A percentile compares a stretch with the other conserved stretches of the same genome.
phyloP scores from a whole-genome alignment of 2,329 filamentous ascomycete species.

The Fusarium palustre region DNA sequence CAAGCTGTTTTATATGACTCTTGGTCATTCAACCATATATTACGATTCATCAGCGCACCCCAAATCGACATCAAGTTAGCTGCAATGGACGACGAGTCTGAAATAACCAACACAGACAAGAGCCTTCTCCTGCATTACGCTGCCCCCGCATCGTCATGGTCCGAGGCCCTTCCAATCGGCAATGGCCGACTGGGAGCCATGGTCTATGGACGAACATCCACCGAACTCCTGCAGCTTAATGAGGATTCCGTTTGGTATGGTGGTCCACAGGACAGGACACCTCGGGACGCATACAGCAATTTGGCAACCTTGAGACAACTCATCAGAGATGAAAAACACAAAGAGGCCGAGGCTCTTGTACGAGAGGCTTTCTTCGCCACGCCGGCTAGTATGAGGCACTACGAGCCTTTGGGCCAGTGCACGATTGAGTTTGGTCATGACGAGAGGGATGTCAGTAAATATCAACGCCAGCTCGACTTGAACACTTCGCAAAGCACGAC shows the following conservation, averaged over 20 bases:
- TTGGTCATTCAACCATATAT: neutral
- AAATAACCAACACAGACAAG: constrained; percentile 1
- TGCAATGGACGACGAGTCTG: constrained; percentile 8
- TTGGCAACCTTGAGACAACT: constrained; percentile 37
- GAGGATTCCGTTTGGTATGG: constrained; percentile 63
- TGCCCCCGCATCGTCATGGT: constrained; percentile 43
- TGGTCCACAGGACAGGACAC: constrained; percentile 57
- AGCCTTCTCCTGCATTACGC: constrained; percentile 40
- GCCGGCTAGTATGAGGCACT: constrained; percentile 46
- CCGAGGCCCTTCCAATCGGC: constrained; percentile 59
- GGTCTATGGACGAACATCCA: constrained; percentile 58
- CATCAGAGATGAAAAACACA: constrained; percentile 42
- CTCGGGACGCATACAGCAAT: constrained; percentile 45
- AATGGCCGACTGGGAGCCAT: constrained; percentile 60
- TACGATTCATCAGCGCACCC: neutral
- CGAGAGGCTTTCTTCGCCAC: constrained; percentile 43
- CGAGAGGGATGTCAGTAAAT: constrained; percentile 45
- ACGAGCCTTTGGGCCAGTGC: constrained; percentile 51
- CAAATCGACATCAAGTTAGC: neutral
- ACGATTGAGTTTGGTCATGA: constrained; percentile 55
- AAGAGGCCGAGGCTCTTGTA: constrained; percentile 42
- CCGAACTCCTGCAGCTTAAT: constrained; percentile 57
- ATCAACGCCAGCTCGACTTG: constrained; percentile 56
- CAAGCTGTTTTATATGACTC: neutral
- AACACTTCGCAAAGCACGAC: constrained; percentile 52